These are phyloP conservation scores for Pinus tabuliformis DNA, from an alignment of 75 land plant genomes.

Conservation along the genomic window DNA sequence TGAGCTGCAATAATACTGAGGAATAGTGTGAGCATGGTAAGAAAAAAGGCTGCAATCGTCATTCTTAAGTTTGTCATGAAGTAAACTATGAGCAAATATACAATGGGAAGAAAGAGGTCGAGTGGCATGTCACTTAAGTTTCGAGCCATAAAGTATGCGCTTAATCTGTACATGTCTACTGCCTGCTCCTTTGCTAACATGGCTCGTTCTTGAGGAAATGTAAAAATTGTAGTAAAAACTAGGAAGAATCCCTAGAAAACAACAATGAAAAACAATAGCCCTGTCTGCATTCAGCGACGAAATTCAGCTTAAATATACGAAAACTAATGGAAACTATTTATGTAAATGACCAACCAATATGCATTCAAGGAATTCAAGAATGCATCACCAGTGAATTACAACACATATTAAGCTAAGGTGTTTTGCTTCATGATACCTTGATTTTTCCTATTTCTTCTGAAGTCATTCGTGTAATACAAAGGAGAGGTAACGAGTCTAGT, in stretches of 20 bases:
- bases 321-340: background rate
- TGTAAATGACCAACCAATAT: background rate
- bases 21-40: conserved; percentile 62
- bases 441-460: background rate
- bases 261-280: conserved; percentile 79
- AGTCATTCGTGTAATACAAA: too few species aligned
- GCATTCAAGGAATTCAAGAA: background rate
- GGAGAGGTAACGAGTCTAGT: too few species aligned
- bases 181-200: conserved; percentile 88
- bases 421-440: background rate
- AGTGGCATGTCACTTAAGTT: conserved; percentile 88
- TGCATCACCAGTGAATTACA: background rate
- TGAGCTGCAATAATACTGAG: conserved; percentile 84
- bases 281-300: conserved; percentile 36
- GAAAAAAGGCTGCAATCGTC: conserved; percentile 47
- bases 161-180: conserved; percentile 84
- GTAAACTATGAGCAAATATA: conserved; percentile 78
- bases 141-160: conserved; percentile 86
- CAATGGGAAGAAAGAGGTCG: conserved; percentile 65
- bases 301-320: background rate
- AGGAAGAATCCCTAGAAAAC: conserved; percentile 96
- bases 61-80: conserved; percentile 81
- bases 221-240: conserved; percentile 84
- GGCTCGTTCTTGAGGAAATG: conserved; percentile 96
- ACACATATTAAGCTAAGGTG: background rate